phyloP scores from a whole-genome alignment of 768 basidiomycete genomes.

The Mycena filopes region DNA sequence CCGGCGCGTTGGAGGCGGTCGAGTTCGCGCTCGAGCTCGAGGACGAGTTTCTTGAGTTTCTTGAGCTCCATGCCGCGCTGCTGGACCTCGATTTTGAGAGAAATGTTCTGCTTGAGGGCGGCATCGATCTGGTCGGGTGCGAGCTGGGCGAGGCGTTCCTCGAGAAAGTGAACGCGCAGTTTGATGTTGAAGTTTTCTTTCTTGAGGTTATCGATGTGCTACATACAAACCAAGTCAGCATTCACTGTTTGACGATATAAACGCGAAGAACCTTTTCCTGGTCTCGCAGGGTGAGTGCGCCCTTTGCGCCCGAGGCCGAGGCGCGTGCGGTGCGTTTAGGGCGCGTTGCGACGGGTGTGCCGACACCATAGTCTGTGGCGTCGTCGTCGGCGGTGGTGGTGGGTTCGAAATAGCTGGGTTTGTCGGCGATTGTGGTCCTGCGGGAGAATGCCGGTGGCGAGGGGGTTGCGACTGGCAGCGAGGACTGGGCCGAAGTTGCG shows the following conservation, averaged over 20 bases:
- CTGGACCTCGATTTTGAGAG: conserved; percentile 92
- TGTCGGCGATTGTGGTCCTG: conserved; percentile 29
- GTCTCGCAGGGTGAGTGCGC: conserved; percentile 85
- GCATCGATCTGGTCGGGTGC: conserved; percentile 94
- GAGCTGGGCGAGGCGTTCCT: conserved; percentile 90
- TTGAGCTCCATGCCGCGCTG: conserved; percentile 92
- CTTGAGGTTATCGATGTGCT: conserved; percentile 96
- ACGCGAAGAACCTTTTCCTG: conserved; percentile 86
- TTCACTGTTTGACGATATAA: background rate
- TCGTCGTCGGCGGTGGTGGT: conserved; percentile 19
- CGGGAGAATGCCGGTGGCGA: conserved; percentile 33
- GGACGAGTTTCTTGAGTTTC: conserved; percentile 88
- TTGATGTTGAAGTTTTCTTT: conserved; percentile 98
- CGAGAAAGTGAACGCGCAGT: conserved; percentile 93
- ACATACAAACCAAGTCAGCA: conserved; percentile 14
- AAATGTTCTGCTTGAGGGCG: conserved; percentile 91
- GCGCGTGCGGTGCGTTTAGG: conserved; percentile 55
- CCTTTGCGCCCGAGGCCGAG: conserved; percentile 52
- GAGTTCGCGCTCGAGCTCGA: conserved; percentile 85
- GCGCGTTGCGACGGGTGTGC: conserved; percentile 60
- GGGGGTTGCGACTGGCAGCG: conserved; percentile 30
- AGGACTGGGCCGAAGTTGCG: conserved; percentile 32
- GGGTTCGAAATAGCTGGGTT: conserved; percentile 28
- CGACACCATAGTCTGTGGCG: conserved; percentile 46
- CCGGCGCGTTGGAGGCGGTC: conserved; percentile 72